phyloP scores from a whole-genome alignment of 768 basidiomycete genomes.

The Mycena indigotica region DNA sequence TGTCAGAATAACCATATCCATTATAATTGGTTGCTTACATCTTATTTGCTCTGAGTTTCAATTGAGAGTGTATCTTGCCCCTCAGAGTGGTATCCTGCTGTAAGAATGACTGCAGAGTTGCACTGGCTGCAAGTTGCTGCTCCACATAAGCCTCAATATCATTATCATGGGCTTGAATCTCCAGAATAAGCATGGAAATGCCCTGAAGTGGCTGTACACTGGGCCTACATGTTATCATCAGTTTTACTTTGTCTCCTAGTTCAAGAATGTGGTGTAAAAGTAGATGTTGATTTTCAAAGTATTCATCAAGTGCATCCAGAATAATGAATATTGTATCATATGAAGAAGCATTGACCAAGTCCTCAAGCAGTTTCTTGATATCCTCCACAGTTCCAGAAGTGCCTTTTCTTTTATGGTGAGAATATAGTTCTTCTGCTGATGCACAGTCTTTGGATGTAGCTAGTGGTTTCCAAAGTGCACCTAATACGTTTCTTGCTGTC shows the following conservation, averaged over 20 bases:
- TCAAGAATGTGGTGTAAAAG: background rate
- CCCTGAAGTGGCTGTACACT: no score
- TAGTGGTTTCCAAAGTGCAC: background rate
- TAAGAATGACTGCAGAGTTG: no score
- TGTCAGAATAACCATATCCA: background rate
- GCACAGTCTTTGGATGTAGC: background rate
- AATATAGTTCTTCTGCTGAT: background rate
- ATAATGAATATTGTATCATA: conserved; percentile 5
- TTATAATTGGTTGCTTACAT: background rate
- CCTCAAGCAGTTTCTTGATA: background rate
- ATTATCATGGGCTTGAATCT: no score
- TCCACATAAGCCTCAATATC: no score
- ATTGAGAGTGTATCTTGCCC: conserved; percentile 1
- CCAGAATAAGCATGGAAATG: no score
- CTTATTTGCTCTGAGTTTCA: background rate
- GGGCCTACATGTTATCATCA: conserved; percentile 10
- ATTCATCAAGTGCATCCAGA: conserved; percentile 14
- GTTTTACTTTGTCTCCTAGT: background rate
- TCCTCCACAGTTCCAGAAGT: background rate
- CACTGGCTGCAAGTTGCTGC: no score
- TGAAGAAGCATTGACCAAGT: background rate
- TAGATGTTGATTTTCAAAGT: background rate
- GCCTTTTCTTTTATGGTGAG: background rate
- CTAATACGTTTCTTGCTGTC: background rate
- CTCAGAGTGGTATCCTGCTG: no score